Conservation (phyloP, 371 early-diverging fungal genomes). For the Mortierella sp. region DNA sequence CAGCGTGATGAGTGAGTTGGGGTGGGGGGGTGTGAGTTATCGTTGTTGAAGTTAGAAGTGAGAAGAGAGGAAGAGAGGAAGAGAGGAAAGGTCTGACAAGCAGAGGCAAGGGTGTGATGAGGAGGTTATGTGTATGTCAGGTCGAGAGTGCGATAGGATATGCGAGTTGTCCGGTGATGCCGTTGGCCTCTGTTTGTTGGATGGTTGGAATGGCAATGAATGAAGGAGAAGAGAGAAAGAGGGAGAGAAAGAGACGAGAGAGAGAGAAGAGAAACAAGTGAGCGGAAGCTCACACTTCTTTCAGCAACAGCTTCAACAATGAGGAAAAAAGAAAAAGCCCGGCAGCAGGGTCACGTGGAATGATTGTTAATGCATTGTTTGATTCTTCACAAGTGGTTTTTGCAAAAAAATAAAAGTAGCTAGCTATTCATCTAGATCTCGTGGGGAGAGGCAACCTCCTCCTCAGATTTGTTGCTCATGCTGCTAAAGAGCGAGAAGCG, state of each 20-base stretch:
- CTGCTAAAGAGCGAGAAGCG: slow-evolving; percentile 30
- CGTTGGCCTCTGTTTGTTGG: slow-evolving; percentile 1
- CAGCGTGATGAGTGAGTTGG: background rate
- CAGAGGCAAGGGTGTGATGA: background rate
- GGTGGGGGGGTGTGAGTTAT: background rate
- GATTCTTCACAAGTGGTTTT: too few species aligned
- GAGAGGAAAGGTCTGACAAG: background rate
- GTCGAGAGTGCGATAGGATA: background rate
- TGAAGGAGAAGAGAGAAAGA: background rate
- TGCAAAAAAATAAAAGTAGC: background rate
- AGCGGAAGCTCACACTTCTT: background rate
- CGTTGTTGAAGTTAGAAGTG: background rate
- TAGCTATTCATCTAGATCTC: background rate
- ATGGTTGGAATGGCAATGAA: background rate
- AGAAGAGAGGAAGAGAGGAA: background rate
- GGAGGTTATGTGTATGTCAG: background rate
- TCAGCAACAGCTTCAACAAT: background rate
- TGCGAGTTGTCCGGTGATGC: background rate
- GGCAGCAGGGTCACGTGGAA: background rate
- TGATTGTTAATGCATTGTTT: background rate
- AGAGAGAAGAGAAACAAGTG: background rate
- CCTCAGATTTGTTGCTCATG: slow-evolving; percentile 16
- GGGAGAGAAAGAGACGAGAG: background rate
- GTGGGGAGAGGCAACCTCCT: background rate
- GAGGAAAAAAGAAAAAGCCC: background rate